phyloP scores from a whole-genome alignment of 169 alveolate species.

The Perkinsus chesapeaki region DNA sequence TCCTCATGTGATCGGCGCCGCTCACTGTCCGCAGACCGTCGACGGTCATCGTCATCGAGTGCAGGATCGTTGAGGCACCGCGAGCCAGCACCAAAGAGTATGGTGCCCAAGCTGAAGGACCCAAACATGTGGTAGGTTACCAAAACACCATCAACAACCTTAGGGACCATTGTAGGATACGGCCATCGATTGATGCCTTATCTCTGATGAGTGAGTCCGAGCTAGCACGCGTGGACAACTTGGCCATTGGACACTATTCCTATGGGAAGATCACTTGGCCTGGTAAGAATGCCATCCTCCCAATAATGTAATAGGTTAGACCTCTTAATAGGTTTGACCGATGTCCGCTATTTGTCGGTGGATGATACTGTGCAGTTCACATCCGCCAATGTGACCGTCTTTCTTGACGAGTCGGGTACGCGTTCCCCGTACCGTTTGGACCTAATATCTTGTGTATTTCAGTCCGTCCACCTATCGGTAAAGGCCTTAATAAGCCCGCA shows the following conservation, averaged over 20 bases:
- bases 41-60: neutral
- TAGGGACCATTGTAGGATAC: neutral
- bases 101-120: neutral
- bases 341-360: neutral
- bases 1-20: neutral
- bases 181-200: neutral
- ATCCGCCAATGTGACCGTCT: neutral
- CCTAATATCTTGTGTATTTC: neutral
- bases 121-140: neutral
- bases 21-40: neutral
- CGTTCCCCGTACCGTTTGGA: neutral
- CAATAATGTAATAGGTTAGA: neutral
- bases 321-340: neutral
- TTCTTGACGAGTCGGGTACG: neutral
- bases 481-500: neutral
- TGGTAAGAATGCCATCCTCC: neutral
- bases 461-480: neutral
- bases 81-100: neutral
- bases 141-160: neutral
- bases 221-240: neutral
- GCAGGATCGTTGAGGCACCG: neutral
- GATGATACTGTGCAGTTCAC: neutral
- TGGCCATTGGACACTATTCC: neutral
- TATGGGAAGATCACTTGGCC: neutral
- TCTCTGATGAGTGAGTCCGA: neutral